phyloP scores from a whole-genome alignment of 257 asterid species.

The Rauvolfia tetraphylla region DNA sequence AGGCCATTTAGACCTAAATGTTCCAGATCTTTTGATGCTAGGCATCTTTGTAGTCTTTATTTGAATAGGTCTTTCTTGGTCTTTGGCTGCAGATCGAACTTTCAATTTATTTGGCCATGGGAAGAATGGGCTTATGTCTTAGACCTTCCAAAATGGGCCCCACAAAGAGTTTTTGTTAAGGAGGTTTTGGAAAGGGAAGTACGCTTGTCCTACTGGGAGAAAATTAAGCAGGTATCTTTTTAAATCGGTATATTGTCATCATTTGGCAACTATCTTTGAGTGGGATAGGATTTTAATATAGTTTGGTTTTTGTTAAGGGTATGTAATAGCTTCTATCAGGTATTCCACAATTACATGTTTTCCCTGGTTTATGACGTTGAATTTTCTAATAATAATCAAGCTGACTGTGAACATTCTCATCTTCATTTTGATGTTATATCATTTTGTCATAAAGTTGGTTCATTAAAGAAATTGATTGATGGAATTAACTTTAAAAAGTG shows the following conservation, averaged over 20 bases:
- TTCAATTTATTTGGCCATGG: slow-evolving; percentile 99
- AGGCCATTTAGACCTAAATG: neutral
- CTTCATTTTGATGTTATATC: neutral
- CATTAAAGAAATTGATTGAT: neutral
- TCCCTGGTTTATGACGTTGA: neutral
- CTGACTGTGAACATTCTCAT: neutral
- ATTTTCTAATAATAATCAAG: neutral
- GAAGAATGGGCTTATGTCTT: slow-evolving; percentile 95
- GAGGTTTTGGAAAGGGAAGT: slow-evolving; percentile 98
- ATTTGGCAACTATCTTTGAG: neutral
- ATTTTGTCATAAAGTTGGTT: neutral
- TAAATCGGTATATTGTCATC: neutral
- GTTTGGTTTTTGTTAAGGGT: neutral
- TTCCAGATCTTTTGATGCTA: neutral
- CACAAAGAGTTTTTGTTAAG: slow-evolving; percentile 92
- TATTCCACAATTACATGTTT: neutral
- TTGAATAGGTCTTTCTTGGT: neutral
- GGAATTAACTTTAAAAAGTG: neutral
- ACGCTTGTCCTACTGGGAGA: slow-evolving; percentile 95
- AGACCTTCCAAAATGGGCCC: slow-evolving; percentile 99
- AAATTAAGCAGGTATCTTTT: slow-evolving; percentile 83
- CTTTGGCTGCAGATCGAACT: slow-evolving; percentile 77
- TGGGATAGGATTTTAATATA: neutral
- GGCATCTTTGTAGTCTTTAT: neutral
- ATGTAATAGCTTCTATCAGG: neutral